Conservation (phyloP, 1,139 yeast genomes). For the Williopsis jadinii region DNA sequence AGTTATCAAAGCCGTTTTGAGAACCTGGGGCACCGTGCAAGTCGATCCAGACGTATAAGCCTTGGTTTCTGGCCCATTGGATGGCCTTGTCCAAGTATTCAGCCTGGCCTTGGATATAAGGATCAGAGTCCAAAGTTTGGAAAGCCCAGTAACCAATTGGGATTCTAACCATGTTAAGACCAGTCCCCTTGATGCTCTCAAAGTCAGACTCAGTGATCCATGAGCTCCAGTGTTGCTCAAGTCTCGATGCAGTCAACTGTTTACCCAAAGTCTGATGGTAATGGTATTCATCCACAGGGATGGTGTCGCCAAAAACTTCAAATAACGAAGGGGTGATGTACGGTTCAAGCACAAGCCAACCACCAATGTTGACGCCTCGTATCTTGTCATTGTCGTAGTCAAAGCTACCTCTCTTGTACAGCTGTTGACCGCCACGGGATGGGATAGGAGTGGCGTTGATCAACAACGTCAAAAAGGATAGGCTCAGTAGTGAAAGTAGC, state of each 20-base stretch:
- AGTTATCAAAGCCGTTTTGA: constrained; percentile 67
- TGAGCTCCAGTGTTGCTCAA: constrained; percentile 46
- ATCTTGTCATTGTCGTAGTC: constrained; percentile 14
- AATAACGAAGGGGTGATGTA: constrained; percentile 58
- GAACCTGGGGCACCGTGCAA: constrained; percentile 64
- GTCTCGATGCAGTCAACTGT: constrained; percentile 34
- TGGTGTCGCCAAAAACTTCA: constrained; percentile 27
- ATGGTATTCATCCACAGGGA: constrained; percentile 56
- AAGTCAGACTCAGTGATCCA: constrained; percentile 53
- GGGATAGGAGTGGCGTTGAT: constrained; percentile 15
- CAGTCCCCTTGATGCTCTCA: constrained; percentile 36
- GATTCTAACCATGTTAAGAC: constrained; percentile 55
- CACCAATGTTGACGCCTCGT: constrained; percentile 53
- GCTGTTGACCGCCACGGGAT: constrained; percentile 17
- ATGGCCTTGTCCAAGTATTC: constrained; percentile 47
- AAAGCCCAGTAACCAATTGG: constrained; percentile 72
- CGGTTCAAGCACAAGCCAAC: constrained; percentile 63
- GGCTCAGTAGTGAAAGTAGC: no score
- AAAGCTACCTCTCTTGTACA: constrained; percentile 18
- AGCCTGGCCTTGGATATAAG: constrained; percentile 48
- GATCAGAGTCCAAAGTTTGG: constrained; percentile 39
- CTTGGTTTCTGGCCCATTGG: constrained; percentile 44
- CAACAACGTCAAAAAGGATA: constrained; percentile 1
- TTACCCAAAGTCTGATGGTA: constrained; percentile 41
- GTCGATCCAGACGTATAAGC: constrained; percentile 53